These are phyloP conservation scores for Eimeria acervulina DNA, from an alignment of 169 alveolate species.

Conservation along the genomic window DNA sequence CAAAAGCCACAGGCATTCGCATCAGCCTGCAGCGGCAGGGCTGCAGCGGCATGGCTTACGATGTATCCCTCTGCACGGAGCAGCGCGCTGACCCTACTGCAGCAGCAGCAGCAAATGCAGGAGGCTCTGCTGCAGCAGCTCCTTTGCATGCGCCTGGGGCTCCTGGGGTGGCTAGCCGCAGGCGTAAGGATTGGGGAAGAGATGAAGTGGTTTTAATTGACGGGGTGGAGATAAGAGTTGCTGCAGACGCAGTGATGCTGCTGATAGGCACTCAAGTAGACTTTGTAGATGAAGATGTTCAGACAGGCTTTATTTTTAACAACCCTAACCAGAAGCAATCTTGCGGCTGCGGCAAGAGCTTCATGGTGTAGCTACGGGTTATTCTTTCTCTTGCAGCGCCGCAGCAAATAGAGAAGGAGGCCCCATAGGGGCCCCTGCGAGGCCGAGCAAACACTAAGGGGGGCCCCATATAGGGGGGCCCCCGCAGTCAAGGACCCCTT, in stretches of 20 bases:
- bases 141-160: neutral
- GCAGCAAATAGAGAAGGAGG: neutral
- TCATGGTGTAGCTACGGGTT: conserved; percentile 46
- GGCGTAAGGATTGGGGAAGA: conserved; percentile 19
- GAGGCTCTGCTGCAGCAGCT: neutral
- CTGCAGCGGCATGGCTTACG: conserved; percentile 84
- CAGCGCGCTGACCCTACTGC: neutral
- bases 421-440: neutral
- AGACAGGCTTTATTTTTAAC: conserved; percentile 73
- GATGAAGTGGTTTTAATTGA: conserved; percentile 70
- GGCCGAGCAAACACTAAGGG: neutral
- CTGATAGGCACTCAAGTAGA: conserved; percentile 83
- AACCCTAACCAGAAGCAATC: conserved; percentile 82
- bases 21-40: conserved; percentile 80
- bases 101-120: neutral
- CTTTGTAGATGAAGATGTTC: conserved; percentile 81
- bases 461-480: neutral
- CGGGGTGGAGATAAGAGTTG: conserved; percentile 74
- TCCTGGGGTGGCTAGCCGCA: neutral
- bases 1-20: conserved; percentile 78
- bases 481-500: neutral
- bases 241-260: conserved; percentile 82
- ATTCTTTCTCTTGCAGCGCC: neutral
- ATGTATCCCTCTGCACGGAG: conserved; percentile 74
- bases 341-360: conserved; percentile 85